phyloP scores from a whole-genome alignment of 1,284 basidiomycete genomes.

The Cutaneotrichosporon sp. region DNA sequence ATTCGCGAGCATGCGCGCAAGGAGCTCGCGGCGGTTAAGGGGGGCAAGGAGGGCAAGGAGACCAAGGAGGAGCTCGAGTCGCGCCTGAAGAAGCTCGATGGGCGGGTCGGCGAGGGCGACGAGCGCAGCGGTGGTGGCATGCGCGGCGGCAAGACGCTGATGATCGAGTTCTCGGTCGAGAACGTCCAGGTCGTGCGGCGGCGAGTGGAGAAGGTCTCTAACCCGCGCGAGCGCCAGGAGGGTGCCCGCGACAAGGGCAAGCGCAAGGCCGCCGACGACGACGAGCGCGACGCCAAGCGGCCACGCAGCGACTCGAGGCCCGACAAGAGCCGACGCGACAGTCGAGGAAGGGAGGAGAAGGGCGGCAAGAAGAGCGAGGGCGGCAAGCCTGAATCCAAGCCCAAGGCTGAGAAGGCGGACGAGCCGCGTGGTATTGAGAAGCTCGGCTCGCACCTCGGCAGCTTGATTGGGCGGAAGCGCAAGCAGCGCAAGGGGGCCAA shows the following conservation, averaged over 20 bases:
- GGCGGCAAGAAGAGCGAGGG: slow-evolving; percentile 9
- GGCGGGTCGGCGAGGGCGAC: slow-evolving; percentile 43
- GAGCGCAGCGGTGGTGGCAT: slow-evolving; percentile 44
- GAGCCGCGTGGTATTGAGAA: slow-evolving; percentile 44
- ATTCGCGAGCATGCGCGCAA: slow-evolving; percentile 63
- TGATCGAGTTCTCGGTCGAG: slow-evolving; percentile 91
- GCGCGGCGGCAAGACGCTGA: slow-evolving; percentile 63
- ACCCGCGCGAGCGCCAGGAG: slow-evolving; percentile 11
- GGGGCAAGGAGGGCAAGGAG: slow-evolving; percentile 35
- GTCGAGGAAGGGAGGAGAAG: neutral
- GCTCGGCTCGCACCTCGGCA: slow-evolving; percentile 48
- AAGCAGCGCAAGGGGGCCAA: slow-evolving; percentile 23
- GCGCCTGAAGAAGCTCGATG: slow-evolving; percentile 55
- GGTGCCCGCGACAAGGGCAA: slow-evolving; percentile 28
- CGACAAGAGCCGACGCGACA: slow-evolving; percentile 8
- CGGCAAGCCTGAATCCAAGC: slow-evolving; percentile 9
- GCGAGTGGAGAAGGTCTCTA: slow-evolving; percentile 47
- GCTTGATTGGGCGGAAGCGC: slow-evolving; percentile 53
- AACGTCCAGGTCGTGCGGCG: slow-evolving; percentile 62
- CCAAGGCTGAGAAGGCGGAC: slow-evolving; percentile 4
- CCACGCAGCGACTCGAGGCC: slow-evolving; percentile 14
- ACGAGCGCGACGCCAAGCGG: slow-evolving; percentile 27
- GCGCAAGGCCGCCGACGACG: slow-evolving; percentile 32
- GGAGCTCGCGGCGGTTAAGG: slow-evolving; percentile 28
- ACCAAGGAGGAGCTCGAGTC: slow-evolving; percentile 50